These are phyloP conservation scores for Zostera marina DNA, from an alignment of 116 monocot genomes.

Conservation along the genomic window DNA sequence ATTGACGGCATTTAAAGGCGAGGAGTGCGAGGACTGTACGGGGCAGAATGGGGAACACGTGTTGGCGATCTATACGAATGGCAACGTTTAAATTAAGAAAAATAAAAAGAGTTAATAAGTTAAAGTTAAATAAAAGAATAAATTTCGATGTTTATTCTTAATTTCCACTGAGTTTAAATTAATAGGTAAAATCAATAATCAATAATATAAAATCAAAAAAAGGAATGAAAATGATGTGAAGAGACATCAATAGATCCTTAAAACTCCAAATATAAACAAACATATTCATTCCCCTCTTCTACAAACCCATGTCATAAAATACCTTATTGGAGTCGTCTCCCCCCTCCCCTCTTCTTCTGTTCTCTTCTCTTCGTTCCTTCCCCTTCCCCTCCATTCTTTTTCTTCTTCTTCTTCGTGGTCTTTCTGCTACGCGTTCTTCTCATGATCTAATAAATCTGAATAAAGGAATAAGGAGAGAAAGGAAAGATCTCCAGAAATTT, in stretches of 20 bases:
- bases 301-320: too few relatives aligned
- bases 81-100: too few relatives aligned
- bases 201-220: neutral
- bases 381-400: neutral
- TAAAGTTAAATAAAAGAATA: too few relatives aligned
- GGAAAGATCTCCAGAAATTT: neutral
- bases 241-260: neutral
- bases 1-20: neutral
- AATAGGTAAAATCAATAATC: too few relatives aligned
- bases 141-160: too few relatives aligned
- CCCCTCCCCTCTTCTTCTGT: neutral
- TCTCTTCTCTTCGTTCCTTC: neutral
- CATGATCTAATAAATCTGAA: neutral
- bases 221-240: neutral
- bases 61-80: neutral
- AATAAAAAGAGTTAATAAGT: too few relatives aligned
- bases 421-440: neutral
- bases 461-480: too few relatives aligned
- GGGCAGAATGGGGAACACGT: conserved; percentile 1
- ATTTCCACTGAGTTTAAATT: too few relatives aligned
- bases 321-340: too few relatives aligned
- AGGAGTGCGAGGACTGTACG: neutral
- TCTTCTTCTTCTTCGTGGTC: neutral
- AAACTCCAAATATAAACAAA: too few relatives aligned
- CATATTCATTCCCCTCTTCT: too few relatives aligned